phyloP scores from a whole-genome alignment of 2,329 filamentous ascomycete species.

The Torrubiellomyces zombiae region DNA sequence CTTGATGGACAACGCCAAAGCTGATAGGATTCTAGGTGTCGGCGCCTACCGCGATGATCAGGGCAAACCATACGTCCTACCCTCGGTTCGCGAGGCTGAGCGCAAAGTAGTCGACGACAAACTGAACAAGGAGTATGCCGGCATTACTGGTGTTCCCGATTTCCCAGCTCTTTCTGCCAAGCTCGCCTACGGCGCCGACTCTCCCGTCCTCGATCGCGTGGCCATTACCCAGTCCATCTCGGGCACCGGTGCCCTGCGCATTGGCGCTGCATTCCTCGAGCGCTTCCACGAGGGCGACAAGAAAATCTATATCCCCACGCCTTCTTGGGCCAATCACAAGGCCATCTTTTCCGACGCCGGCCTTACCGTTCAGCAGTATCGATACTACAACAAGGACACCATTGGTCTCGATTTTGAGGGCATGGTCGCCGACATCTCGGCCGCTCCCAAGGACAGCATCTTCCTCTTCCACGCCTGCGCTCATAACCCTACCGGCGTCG shows the following conservation, averaged over 20 bases:
- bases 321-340: conserved; percentile 96
- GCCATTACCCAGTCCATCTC: conserved; percentile 97
- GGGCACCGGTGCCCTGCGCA: conserved; percentile 86
- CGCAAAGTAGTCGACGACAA: conserved; percentile 61
- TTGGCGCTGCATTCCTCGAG: conserved; percentile 83
- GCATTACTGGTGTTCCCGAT: conserved; percentile 87
- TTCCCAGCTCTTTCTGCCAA: conserved; percentile 86
- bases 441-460: conserved; percentile 69
- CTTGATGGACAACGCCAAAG: conserved; percentile 6
- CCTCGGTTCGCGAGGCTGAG: conserved; percentile 81
- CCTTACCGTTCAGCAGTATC: conserved; percentile 83
- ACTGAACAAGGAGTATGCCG: conserved; percentile 94
- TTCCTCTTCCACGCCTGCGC: conserved; percentile 94
- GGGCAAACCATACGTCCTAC: conserved; percentile 95
- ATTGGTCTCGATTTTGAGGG: conserved; percentile 96
- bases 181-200: conserved; percentile 78
- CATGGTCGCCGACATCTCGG: conserved; percentile 78
- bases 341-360: conserved; percentile 91
- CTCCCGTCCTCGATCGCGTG: conserved; percentile 58
- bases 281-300: conserved; percentile 84
- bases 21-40: conserved; percentile 43
- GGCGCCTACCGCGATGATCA: conserved; percentile 96
- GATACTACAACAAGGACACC: conserved; percentile 98
- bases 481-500: conserved; percentile 94
- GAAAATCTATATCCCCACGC: conserved; percentile 90